A percentile compares a stretch with the other conserved stretches of the same genome.
These are phyloP conservation scores for Tetrapyrgos nigripes DNA, from an alignment of 1,284 basidiomycete species.

Conservation along the genomic window DNA sequence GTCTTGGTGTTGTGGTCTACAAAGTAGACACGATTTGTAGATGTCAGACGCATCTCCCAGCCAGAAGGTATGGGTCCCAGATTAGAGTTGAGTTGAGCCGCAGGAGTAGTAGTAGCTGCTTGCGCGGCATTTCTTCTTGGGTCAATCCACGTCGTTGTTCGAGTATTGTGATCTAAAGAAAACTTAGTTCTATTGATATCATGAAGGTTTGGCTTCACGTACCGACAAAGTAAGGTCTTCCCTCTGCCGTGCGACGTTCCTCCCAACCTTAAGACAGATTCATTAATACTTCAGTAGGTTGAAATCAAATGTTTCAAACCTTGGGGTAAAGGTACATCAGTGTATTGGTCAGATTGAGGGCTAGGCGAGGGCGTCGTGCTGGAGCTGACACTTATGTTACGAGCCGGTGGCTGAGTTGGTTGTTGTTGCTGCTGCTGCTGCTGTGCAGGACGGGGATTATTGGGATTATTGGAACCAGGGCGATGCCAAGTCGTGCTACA, in stretches of 20 bases:
- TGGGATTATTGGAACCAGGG: slow-evolving; percentile 51
- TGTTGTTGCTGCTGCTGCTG: slow-evolving; percentile 41
- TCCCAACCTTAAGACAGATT: no score
- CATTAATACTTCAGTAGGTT: no score
- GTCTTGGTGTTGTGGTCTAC: slow-evolving; percentile 97
- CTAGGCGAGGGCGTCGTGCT: slow-evolving; percentile 55
- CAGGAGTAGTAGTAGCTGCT: slow-evolving; percentile 39
- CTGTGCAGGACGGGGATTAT: slow-evolving; percentile 50
- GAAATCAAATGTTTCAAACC: no score
- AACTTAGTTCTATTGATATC: slow-evolving; percentile 44
- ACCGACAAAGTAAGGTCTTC: slow-evolving; percentile 92
- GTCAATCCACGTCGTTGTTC: slow-evolving; percentile 99
- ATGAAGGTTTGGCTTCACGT: background rate
- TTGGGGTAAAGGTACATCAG: slow-evolving; percentile 85
- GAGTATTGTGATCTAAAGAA: slow-evolving; percentile 81
- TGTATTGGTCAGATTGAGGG: slow-evolving; percentile 48
- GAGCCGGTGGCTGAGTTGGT: background rate
- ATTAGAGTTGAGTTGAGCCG: slow-evolving; percentile 86
- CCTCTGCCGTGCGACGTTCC: slow-evolving; percentile 97
- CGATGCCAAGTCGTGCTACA: slow-evolving; percentile 28
- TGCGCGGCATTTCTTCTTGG: slow-evolving; percentile 85
- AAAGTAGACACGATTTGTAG: slow-evolving; percentile 93
- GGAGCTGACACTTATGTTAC: slow-evolving; percentile 2
- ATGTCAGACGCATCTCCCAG: slow-evolving; percentile 97
- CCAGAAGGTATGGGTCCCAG: slow-evolving; percentile 95